phyloP scores from a whole-genome alignment of 208 protist species.

The Naegleria lovaniensis region DNA sequence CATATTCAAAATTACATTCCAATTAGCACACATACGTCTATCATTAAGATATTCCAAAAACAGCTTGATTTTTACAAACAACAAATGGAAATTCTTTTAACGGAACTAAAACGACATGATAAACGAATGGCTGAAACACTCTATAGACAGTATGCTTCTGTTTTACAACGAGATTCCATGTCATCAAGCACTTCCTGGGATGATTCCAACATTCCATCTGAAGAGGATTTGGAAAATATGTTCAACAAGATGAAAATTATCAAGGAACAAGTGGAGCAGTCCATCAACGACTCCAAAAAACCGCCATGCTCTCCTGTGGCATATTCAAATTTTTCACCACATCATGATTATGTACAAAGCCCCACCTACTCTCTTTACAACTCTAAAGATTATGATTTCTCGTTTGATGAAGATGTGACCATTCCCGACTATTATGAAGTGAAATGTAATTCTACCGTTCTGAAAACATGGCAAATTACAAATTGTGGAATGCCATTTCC shows the following conservation, averaged over 20 bases:
- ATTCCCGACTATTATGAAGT: not conserved
- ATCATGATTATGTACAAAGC: not conserved
- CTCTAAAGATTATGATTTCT: not conserved
- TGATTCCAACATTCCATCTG: not conserved
- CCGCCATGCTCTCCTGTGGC: not conserved
- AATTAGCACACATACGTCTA: not conserved
- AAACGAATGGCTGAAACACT: not conserved
- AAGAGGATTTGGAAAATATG: conserved; percentile 11
- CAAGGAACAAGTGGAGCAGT: conserved; percentile 1
- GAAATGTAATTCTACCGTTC: not conserved
- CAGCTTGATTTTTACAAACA: not conserved
- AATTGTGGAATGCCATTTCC: not conserved
- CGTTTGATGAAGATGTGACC: not conserved
- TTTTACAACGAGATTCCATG: not conserved
- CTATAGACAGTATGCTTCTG: not conserved
- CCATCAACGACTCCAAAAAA: not conserved
- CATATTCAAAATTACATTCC: not conserved
- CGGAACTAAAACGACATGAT: not conserved
- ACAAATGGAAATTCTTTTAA: not conserved
- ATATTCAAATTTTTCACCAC: not conserved
- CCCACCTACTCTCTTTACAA: not conserved
- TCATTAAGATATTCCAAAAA: conserved; percentile 13
- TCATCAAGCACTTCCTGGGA: not conserved
- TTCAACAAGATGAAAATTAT: conserved; percentile 13
- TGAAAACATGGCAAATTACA: not conserved